Base-by-base conservation (phyloP, 129 eudicot genomes). In the Solidago caesia region DNA sequence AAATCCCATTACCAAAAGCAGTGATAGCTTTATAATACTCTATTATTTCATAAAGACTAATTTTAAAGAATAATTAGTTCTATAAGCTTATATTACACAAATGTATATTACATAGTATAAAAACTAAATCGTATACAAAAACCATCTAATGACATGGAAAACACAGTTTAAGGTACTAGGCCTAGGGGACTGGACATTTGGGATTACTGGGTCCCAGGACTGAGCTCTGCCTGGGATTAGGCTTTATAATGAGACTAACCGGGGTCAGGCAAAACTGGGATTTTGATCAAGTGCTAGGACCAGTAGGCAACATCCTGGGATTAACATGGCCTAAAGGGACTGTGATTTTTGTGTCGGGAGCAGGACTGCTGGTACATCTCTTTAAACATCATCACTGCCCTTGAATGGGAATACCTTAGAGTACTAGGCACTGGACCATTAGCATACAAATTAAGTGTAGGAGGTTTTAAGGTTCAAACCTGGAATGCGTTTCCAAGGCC, bases 401-500 rank as follows among this genome's bases (percentile, higher is more conserved):
- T 56, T n/a, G 7, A 53, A 21, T 13, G 0, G 29, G 5, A 56
- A n/a, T 5, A 56, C 61, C 21, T 5, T n/a, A 56, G 4, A 33
- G 2, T 1, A 33, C 39, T 33, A 33, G 39, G 39, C 39, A 33
- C 3, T 33, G 39, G 39, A 0, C 39, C 39, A 33, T 33, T 33
- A 33, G 39, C 39, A 33, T 33, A 33, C 39, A 53, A 14, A 8
- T 12, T 12, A 64, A 6, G 43, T 63, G 48, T 6, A 21, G 29
- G 9, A 64, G 25, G 21, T 64, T 41, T 41, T 4, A 10, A 39
- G 25, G 21, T 64, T 14, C 48, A 64, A 13, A 64, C 84, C 88
- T 84, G 85, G 81, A 84, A 84, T 5, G 88, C 11, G 72, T 77
- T 84, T 15, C 83, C 88, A 13, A 84, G 80, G 53, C 74, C 67